phyloP scores from a whole-genome alignment of 805 yeast genomes.

The Wickerhamiella bombiphila region DNA sequence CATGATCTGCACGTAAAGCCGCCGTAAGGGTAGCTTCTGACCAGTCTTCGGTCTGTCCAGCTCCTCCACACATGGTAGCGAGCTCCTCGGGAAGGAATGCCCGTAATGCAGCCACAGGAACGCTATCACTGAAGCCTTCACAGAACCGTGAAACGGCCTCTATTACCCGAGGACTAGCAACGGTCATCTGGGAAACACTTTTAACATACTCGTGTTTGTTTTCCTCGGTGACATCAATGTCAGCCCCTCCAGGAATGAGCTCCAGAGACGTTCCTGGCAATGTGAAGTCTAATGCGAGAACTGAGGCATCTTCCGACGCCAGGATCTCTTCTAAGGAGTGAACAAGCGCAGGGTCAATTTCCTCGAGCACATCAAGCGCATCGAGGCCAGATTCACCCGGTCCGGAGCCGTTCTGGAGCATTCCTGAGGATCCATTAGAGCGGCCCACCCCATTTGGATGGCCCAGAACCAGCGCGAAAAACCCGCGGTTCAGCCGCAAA shows the following conservation, averaged over 20 bases:
- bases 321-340: conserved; percentile 7
- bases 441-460: too few species aligned
- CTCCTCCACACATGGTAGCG: conserved; percentile 54
- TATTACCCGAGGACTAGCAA: conserved; percentile 25
- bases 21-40: conserved; percentile 34
- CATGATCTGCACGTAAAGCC: conserved; percentile 75
- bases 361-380: conserved; percentile 7
- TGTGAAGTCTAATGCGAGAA: conserved; percentile 47
- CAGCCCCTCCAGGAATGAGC: conserved; percentile 42
- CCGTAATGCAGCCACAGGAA: conserved; percentile 59
- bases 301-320: conserved; percentile 31
- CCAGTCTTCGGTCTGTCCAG: conserved; percentile 67
- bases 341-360: conserved; percentile 14
- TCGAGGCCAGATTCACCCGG: too few species aligned
- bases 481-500: conserved; percentile 55
- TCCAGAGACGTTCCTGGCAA: conserved; percentile 66
- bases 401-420: too few species aligned
- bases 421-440: conserved; percentile 5
- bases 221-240: conserved; percentile 31
- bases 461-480: conserved; percentile 45
- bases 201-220: conserved; percentile 48
- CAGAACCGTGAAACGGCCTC: conserved; percentile 51
- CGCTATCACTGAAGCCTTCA: conserved; percentile 68
- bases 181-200: conserved; percentile 40
- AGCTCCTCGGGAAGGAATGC: conserved; percentile 67